Conservation (phyloP, 2,329 filamentous ascomycete genomes). For the Botrytis galanthina region DNA sequence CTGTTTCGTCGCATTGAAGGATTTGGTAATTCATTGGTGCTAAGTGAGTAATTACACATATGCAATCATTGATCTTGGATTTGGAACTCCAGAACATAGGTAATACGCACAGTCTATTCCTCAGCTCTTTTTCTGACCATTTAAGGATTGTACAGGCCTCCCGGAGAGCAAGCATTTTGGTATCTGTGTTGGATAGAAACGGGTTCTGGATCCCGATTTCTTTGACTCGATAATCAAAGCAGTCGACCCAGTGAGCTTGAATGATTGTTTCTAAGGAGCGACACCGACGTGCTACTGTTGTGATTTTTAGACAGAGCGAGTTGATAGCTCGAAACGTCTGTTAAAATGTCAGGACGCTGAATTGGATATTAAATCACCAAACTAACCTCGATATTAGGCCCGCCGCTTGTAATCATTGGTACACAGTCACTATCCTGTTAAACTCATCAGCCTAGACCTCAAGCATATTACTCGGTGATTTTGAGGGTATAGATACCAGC, state of each 20-base stretch:
- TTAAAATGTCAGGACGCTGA: not conserved
- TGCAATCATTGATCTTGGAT: not conserved
- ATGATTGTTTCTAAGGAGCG: not conserved
- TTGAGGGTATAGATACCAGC: not conserved
- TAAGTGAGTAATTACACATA: not conserved
- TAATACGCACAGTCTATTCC: not conserved
- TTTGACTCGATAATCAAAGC: not conserved
- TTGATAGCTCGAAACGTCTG: not conserved
- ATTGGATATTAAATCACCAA: not conserved
- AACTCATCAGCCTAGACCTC: not conserved
- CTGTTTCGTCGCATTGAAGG: not conserved
- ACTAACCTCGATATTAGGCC: not conserved
- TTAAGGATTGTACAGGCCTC: not conserved
- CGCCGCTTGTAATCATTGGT: not conserved
- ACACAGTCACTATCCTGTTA: not conserved
- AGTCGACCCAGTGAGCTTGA: not conserved
- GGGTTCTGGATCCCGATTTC: not conserved
- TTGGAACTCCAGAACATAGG: not conserved
- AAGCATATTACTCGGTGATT: not conserved
- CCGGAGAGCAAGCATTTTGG: not conserved
- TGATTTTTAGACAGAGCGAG: not conserved
- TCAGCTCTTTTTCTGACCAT: not conserved
- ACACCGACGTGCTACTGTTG: not conserved
- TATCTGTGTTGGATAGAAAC: not conserved
- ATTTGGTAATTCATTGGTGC: not conserved